Percentiles rank a stretch among this genome's conserved stretches.
Evolutionary conservation across 371 early-diverging fungal species (phyloP).

Genomic region (Apophysomyces sp.): DNA sequence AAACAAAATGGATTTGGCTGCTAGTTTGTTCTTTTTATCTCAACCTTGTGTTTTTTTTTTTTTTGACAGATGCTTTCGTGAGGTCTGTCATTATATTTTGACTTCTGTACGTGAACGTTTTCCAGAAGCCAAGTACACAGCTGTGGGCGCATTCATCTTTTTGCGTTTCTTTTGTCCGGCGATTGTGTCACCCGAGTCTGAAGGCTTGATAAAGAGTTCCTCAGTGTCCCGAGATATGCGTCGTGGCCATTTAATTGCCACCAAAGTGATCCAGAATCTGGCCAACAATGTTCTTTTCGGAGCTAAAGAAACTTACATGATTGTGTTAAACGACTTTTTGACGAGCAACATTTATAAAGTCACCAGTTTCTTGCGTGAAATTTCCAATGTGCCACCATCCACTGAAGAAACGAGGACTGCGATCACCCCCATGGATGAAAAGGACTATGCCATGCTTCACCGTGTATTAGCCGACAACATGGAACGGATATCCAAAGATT

Average conservation of each 20-base stretch:
- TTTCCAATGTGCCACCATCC: constrained; percentile 30
- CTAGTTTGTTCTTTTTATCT: not conserved
- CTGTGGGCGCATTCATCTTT: constrained; percentile 93
- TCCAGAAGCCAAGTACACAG: constrained; percentile 79
- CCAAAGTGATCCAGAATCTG: constrained; percentile 94
- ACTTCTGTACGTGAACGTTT: constrained; percentile 74
- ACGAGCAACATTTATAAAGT: constrained; percentile 64
- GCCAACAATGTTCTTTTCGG: constrained; percentile 94
- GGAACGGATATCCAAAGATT: constrained; percentile 60
- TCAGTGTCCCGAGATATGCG: constrained; percentile 44
- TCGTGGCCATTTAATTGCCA: constrained; percentile 82
- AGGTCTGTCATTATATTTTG: constrained; percentile 74
- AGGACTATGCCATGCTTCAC: constrained; percentile 57
- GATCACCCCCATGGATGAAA: constrained; percentile 45
- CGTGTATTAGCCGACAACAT: constrained; percentile 63
- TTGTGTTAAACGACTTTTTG: constrained; percentile 79
- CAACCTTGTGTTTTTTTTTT: not conserved
- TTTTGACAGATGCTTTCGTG: constrained; percentile 50
- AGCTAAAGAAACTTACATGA: constrained; percentile 88
- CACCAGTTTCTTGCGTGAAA: constrained; percentile 55
- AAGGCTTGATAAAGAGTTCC: constrained; percentile 36
- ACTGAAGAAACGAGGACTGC: constrained; percentile 11
- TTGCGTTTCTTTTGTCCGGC: constrained; percentile 94
- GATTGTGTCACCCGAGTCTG: constrained; percentile 82
- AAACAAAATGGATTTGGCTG: not conserved